Percentiles rank a stretch among this genome's conserved stretches.
Evolutionary conservation across 768 basidiomycete genomes (phyloP).

Genomic region (Cystofilobasidium macerans): DNA sequence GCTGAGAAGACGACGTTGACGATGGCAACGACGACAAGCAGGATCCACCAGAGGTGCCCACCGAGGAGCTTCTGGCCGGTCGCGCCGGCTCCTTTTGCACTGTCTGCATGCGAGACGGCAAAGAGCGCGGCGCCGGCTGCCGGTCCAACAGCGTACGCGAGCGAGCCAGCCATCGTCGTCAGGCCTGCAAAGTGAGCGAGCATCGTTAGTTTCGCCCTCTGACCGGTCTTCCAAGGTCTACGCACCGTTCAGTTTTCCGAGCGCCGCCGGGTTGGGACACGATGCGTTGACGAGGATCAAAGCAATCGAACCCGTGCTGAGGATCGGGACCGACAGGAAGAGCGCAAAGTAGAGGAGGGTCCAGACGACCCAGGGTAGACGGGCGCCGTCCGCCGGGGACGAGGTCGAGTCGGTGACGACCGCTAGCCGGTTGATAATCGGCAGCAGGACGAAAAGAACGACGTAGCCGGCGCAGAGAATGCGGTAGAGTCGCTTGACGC

Average conservation of each 20-base stretch:
- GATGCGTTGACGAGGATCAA: background rate
- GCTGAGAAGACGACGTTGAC: background rate
- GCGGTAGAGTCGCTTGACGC: constrained; percentile 12
- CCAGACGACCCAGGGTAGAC: constrained; percentile 1
- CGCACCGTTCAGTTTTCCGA: constrained; percentile 1
- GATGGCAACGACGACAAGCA: background rate
- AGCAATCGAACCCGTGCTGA: background rate
- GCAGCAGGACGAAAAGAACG: constrained; percentile 15
- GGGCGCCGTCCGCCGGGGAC: background rate
- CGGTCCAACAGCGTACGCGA: background rate
- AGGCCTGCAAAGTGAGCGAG: background rate
- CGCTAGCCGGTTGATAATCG: constrained; percentile 12
- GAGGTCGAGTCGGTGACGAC: background rate
- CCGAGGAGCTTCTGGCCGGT: background rate
- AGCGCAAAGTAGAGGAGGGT: background rate
- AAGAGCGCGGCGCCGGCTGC: background rate
- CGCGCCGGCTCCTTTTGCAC: background rate
- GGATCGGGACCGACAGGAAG: background rate
- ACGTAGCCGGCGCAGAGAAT: constrained; percentile 7
- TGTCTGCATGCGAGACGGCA: background rate
- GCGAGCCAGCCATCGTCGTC: background rate
- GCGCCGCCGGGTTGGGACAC: background rate
- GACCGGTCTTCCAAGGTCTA: background rate
- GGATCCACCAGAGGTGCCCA: background rate
- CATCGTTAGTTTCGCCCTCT: background rate